Conservation (phyloP, 768 basidiomycete genomes). For the Panellus pusillus region DNA sequence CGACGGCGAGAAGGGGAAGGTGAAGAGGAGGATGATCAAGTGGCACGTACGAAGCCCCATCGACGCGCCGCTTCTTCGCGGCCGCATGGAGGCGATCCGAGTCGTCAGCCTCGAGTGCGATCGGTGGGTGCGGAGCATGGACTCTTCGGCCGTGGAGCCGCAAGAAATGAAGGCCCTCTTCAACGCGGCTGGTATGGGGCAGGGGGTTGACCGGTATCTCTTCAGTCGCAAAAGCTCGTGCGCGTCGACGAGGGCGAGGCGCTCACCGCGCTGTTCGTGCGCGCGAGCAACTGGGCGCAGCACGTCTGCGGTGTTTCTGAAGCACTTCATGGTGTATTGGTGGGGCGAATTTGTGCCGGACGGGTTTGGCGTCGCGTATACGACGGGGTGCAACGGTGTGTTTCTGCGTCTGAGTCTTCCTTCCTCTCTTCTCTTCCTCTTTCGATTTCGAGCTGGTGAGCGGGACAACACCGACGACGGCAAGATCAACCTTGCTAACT, state of each 20-base stretch:
- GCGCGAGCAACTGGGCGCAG: conserved; percentile 83
- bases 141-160: no score
- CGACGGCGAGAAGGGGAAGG: no score
- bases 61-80: conserved; percentile 84
- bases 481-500: no score
- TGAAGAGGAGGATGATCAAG: conserved; percentile 49
- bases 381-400: conserved; percentile 88
- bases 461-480: no score
- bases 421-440: no score
- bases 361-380: conserved; percentile 93
- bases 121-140: conserved; percentile 74
- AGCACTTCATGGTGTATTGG: conserved; percentile 81
- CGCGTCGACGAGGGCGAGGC: no score
- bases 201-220: conserved; percentile 87
- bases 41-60: conserved; percentile 92
- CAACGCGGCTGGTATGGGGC: conserved; percentile 55
- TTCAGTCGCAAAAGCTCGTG: conserved; percentile 77
- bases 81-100: conserved; percentile 90
- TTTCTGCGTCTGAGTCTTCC: conserved; percentile 22
- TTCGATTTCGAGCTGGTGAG: no score
- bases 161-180: conserved; percentile 57
- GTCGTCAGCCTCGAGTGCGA: conserved; percentile 78
- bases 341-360: conserved; percentile 97
- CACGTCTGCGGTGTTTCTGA: conserved; percentile 85
- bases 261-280: conserved; percentile 66